Percentiles rank a stretch among this genome's conserved stretches.
These are phyloP conservation scores for Xylaria sp. DNA, from an alignment of 2,329 filamentous ascomycete species.

Conservation along the genomic window DNA sequence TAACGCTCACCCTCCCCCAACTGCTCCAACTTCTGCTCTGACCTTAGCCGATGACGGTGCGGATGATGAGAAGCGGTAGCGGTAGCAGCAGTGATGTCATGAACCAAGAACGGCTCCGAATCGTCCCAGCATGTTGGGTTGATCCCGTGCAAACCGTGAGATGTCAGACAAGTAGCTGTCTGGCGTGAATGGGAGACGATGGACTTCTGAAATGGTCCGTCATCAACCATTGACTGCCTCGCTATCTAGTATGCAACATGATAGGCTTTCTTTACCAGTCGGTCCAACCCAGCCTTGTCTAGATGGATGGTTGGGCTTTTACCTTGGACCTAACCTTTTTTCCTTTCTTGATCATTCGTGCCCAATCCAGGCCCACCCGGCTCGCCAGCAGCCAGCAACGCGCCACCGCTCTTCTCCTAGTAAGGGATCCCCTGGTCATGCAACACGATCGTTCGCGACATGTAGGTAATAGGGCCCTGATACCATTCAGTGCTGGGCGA, in stretches of 20 bases:
- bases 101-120: neutral
- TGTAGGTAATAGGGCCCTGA: conserved; percentile 16
- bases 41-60: neutral
- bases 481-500: neutral
- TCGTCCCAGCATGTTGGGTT: conserved; percentile 11
- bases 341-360: conserved; percentile 27
- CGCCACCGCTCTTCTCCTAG: conserved; percentile 40
- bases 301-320: conserved; percentile 32
- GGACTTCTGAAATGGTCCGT: neutral
- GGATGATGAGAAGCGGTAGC: conserved; percentile 16
- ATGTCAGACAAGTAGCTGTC: neutral
- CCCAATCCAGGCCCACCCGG: conserved; percentile 40
- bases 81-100: conserved; percentile 13
- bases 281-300: conserved; percentile 24
- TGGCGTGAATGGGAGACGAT: neutral
- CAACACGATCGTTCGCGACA: neutral
- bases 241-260: neutral
- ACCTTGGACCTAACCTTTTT: conserved; percentile 31
- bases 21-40: neutral
- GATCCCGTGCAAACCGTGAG: conserved; percentile 1
- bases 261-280: conserved; percentile 4
- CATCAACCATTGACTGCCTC: conserved; percentile 1
- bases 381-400: conserved; percentile 29
- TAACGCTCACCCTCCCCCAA: conserved; percentile 1
- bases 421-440: conserved; percentile 31